Conservation (phyloP, 2,329 filamentous ascomycete genomes). For the Monilinia fructigena region DNA sequence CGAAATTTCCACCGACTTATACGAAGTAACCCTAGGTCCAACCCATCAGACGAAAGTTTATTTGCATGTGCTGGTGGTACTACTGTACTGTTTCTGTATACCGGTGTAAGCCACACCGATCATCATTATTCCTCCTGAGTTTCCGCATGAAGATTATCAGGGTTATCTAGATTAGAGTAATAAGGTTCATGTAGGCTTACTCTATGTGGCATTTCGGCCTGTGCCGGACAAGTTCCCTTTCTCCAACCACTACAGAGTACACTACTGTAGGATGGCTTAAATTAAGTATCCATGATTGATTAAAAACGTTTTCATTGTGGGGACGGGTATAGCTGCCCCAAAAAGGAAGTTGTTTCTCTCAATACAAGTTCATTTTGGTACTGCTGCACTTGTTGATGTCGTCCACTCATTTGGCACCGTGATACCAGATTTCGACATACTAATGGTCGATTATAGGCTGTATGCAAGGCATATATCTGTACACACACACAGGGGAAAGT, state of each 20-base stretch:
- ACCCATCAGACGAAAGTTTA: background rate
- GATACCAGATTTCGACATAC: constrained; percentile 1
- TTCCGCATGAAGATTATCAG: too few species aligned
- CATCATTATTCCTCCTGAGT: too few species aligned
- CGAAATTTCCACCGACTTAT: constrained; percentile 8
- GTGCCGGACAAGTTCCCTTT: background rate
- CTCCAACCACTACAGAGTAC: too few species aligned
- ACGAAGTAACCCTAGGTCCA: background rate
- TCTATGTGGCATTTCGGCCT: background rate
- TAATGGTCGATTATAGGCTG: background rate
- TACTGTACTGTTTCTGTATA: too few species aligned
- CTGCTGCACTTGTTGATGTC: background rate
- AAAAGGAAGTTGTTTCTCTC: background rate
- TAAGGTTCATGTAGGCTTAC: too few species aligned
- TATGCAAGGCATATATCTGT: constrained; percentile 1
- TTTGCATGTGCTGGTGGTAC: constrained; percentile 11
- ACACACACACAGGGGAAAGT: background rate
- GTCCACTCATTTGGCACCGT: constrained; percentile 4
- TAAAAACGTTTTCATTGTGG: too few species aligned
- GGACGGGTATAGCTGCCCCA: too few species aligned
- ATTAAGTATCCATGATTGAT: too few species aligned
- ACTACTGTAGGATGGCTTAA: background rate
- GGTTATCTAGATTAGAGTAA: too few species aligned
- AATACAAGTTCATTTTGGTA: background rate
- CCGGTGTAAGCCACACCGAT: too few species aligned